Percentiles rank a stretch among this genome's conserved stretches.
phyloP scores from a whole-genome alignment of 495 filamentous ascomycete genomes.

The Bryoglossum gracile region DNA sequence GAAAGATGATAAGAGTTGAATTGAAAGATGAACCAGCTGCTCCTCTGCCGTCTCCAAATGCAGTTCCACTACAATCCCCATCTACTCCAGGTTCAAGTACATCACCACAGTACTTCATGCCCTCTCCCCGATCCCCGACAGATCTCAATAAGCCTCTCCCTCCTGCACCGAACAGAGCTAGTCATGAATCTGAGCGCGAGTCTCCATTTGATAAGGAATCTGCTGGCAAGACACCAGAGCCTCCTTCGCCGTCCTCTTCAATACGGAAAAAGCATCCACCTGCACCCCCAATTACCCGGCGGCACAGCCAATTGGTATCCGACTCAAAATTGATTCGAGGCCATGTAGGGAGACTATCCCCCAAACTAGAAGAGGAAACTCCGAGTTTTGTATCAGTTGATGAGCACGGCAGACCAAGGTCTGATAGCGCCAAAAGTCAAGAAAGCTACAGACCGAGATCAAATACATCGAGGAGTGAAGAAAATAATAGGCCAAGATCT shows the following conservation, averaged over 20 bases:
- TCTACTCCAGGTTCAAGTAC: constrained; percentile 1
- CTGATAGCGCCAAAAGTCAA: constrained; percentile 10
- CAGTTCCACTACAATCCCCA: constrained; percentile 1
- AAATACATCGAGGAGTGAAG: constrained; percentile 5
- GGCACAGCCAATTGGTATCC: constrained; percentile 22
- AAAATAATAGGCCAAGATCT: constrained; percentile 7
- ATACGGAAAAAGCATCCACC: constrained; percentile 19
- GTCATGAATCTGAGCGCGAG: constrained; percentile 23
- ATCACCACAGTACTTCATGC: constrained; percentile 1
- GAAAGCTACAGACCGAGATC: too few species aligned
- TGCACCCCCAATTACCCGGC: constrained; percentile 17
- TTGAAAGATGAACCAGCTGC: constrained; percentile 23
- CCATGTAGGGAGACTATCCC: constrained; percentile 17
- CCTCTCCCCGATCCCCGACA: constrained; percentile 10
- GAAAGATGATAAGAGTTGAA: constrained; percentile 26
- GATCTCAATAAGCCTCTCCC: constrained; percentile 28
- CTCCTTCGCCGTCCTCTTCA: constrained; percentile 21
- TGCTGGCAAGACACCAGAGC: constrained; percentile 25
- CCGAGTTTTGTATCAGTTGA: neutral
- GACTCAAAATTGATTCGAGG: constrained; percentile 17
- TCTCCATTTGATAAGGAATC: constrained; percentile 25
- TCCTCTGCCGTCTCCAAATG: too few species aligned
- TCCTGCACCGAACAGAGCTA: constrained; percentile 17
- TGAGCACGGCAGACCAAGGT: constrained; percentile 11
- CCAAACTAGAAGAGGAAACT: constrained; percentile 23